These are phyloP conservation scores for Cryphonectria parasitica DNA, from an alignment of 2,329 filamentous ascomycete genomes.

Conservation along the genomic window DNA sequence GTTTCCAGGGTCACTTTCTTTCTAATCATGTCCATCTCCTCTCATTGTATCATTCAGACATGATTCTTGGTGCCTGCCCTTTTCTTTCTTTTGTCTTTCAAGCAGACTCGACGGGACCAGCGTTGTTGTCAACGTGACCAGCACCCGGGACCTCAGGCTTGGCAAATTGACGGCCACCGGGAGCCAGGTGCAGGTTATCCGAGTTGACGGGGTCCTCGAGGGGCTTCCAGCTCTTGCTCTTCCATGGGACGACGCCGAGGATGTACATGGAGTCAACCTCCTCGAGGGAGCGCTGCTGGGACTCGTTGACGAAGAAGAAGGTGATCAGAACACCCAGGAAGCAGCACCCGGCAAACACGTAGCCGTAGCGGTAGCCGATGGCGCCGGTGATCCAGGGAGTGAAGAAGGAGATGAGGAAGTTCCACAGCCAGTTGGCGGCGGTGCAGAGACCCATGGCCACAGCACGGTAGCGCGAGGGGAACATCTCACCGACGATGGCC, in stretches of 20 bases:
- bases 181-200: conserved; percentile 28
- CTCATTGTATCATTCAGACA: not conserved
- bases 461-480: conserved; percentile 30
- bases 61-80: not conserved
- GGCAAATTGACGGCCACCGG: conserved; percentile 25
- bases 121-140: conserved; percentile 22
- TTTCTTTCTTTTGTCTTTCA: conserved; percentile 2
- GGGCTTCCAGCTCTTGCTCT: conserved; percentile 51
- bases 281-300: conserved; percentile 64
- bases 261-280: conserved; percentile 71
- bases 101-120: conserved; percentile 20
- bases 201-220: conserved; percentile 29
- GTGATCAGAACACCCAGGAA: conserved; percentile 60
- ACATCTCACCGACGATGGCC: conserved; percentile 66
- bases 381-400: conserved; percentile 67
- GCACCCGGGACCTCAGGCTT: conserved; percentile 25
- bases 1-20: not conserved
- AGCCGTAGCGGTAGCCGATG: conserved; percentile 66
- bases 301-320: conserved; percentile 70
- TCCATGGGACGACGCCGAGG: conserved; percentile 59
- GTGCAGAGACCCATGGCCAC: conserved; percentile 38
- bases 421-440: conserved; percentile 60
- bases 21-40: not conserved
- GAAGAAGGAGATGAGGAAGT: conserved; percentile 68
- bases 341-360: conserved; percentile 67